Evolutionary conservation across 768 basidiomycete species (phyloP).

Genomic region (Leucosporidium yakuticum): DNA sequence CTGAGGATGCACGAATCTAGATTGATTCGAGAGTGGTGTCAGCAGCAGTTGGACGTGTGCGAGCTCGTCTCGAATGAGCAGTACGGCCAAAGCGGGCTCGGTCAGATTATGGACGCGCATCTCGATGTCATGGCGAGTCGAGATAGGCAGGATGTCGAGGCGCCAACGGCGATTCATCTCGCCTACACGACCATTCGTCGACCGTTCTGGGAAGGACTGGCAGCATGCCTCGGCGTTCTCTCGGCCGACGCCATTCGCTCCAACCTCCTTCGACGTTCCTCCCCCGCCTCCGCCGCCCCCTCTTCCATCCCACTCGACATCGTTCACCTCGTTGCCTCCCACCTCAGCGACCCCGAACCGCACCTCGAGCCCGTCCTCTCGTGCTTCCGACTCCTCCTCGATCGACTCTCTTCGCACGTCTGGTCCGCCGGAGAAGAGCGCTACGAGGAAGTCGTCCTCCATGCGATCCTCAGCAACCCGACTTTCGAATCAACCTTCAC

Average conservation of each 20-base stretch:
- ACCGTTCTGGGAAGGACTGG: conserved; percentile 26
- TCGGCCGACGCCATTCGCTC: conserved; percentile 20
- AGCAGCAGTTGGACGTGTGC: conserved; percentile 59
- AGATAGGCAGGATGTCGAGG: conserved; percentile 14
- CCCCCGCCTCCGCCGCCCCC: too few relatives aligned
- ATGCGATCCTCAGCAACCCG: conserved; percentile 71
- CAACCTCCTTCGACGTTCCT: conserved; percentile 11
- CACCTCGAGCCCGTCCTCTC: conserved; percentile 18
- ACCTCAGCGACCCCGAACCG: conserved; percentile 22
- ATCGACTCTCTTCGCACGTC: conserved; percentile 46
- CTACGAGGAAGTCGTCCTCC: conserved; percentile 71
- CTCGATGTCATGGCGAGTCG: conserved; percentile 52
- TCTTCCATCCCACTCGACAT: conserved; percentile 5
- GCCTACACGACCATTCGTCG: conserved; percentile 13
- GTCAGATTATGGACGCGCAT: conserved; percentile 45
- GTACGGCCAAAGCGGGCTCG: conserved; percentile 49
- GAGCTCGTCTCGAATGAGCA: conserved; percentile 51
- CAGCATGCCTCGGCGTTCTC: conserved; percentile 9
- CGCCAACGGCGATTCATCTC: conserved; percentile 13
- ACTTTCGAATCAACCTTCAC: conserved; percentile 39
- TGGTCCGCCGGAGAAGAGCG: conserved; percentile 69
- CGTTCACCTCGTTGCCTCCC: conserved; percentile 24
- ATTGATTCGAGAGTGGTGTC: conserved; percentile 53
- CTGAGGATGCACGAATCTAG: conserved; percentile 52
- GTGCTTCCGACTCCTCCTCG: conserved; percentile 24